Base-by-base conservation (phyloP, 2,329 filamentous ascomycete species). In the Ophiostoma sp. region DNA sequence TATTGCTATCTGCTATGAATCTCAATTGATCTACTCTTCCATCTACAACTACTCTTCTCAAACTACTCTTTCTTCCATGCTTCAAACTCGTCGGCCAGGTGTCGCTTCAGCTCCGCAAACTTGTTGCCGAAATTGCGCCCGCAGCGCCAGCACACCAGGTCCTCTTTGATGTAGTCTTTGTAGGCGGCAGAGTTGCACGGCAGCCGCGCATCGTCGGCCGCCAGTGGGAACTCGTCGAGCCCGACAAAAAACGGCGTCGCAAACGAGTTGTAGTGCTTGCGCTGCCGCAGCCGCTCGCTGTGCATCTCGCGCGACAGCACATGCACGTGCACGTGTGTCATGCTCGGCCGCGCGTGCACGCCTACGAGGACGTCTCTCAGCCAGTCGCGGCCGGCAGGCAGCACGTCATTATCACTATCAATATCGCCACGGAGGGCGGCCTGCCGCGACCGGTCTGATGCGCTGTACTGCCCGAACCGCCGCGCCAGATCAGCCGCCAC, bases 191-290 rank as follows among this genome's bases (percentile, higher is more conserved):
- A 41, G 8, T 62, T 48, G 39, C 15, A 17, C 27, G 87, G 77
- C 73, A 89, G 83, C 71, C 92, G 81, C 65, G 80, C 78, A 77
- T 96, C 92, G 69, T 89, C 86, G 35, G 81, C 73, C 0, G 84
- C 82, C 39, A 98, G 80, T 4, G 95, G 94, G 67, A 97, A 94
- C 72, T 94, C 91, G 31, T 88, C 88, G 35, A 98, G 76, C 20
- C 85, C 83, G 15, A 98, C 86, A 31, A 99, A 86, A 78, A 98
- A 99, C 3, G 86, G 86, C 68, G 94, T 96, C 41, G 87, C 88
- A 80, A 98, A 98, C 73, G 91, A 95, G 77, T 95, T 92, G 80
- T 97, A 98, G 80, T 98, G 95, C 78, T 93, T 94, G 73, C 88
- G 85, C 77, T 94, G 89, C 80, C 89, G 92, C 79, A 97, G 74